Percentiles rank a stretch among this genome's conserved stretches.
Conservation (phyloP, 2,329 filamentous ascomycete genomes). For the Apiospora saccharicola region DNA sequence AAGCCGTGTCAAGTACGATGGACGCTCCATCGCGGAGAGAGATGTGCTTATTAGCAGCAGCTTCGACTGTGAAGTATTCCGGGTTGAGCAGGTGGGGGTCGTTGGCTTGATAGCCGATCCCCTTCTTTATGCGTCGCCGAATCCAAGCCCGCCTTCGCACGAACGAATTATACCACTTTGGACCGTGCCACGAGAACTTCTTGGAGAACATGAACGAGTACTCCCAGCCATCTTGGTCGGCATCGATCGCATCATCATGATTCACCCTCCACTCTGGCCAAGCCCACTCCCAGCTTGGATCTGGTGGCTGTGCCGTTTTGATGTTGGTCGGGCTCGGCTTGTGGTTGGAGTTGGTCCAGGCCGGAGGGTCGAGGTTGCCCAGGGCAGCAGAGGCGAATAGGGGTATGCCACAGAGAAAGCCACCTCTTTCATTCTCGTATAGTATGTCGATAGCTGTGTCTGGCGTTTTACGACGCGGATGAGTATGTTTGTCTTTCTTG, state of each 20-base stretch:
- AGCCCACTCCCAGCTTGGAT: constrained; percentile 93
- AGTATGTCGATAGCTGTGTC: constrained; percentile 80
- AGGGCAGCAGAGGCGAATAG: constrained; percentile 90
- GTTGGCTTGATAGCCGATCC: constrained; percentile 49
- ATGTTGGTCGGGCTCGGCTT: constrained; percentile 71
- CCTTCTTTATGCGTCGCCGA: constrained; percentile 76
- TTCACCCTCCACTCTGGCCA: constrained; percentile 72
- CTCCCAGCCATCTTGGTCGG: constrained; percentile 92
- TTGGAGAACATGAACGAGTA: constrained; percentile 89
- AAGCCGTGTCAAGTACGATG: constrained; percentile 44
- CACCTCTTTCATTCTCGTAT: constrained; percentile 94
- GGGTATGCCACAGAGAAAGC: constrained; percentile 86
- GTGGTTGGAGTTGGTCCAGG: constrained; percentile 81
- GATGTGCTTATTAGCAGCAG: constrained; percentile 53
- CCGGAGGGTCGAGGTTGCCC: constrained; percentile 81
- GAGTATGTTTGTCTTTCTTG: constrained; percentile 23
- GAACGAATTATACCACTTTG: constrained; percentile 93
- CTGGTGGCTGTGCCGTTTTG: constrained; percentile 88
- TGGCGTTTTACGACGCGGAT: constrained; percentile 37
- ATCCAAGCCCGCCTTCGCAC: constrained; percentile 92
- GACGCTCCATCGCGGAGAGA: constrained; percentile 50
- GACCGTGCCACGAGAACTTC: constrained; percentile 84
- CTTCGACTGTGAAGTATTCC: constrained; percentile 81
- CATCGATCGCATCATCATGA: constrained; percentile 73
- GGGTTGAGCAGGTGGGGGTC: constrained; percentile 73